Base-by-base conservation (phyloP, 345 rosid species). In the Citrus australasica region DNA sequence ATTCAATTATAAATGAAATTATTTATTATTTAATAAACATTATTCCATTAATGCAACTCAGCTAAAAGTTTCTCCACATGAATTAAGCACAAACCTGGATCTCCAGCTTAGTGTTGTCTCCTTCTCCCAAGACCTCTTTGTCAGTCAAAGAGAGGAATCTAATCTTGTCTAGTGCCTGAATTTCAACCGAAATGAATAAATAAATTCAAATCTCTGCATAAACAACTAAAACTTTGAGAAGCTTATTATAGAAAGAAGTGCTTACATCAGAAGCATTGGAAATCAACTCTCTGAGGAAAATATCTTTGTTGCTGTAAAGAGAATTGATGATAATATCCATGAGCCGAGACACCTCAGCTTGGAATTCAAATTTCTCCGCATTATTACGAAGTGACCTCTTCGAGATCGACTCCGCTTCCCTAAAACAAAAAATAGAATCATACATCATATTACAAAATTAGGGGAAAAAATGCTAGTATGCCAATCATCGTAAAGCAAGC, bases 231-330 rank as follows among this genome's bases (percentile, higher is more conserved):
- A 13, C 4, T 55, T 51, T 17, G 11, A 59, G 35, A 37, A 21
- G 56, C 67, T 33, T 33, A 32, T 9, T n/a, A 35, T 63, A 60
- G 30, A 60, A 25, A 53, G 8, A 42, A 4, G 60, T 25, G 67
- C 95, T 89, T 76, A 96, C 99, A 88, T 96, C 99, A 82, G 98
- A 96, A 62, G 99, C 99, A 79, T 96, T 96, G 63, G 99, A 96
- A 77, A 96, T 96, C 90, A 94, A 84, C 85, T 96, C 98, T 86
- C 98, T 92, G 4, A 96, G 85, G 97, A 94, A 96, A 81, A 96
- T 96, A 48, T 96, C 99, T 85, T 94, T 96, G 85, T 96, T 96
- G 77, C 99, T 96, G 83, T 96, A 94, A 17, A 96, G 97, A 80
- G 99, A 96, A 91, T 96, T 96, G 85, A 96, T 90, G 64, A 96